Evolutionary conservation across 2,329 filamentous ascomycete species (phyloP).

Genomic region (Talaromyces sp.): DNA sequence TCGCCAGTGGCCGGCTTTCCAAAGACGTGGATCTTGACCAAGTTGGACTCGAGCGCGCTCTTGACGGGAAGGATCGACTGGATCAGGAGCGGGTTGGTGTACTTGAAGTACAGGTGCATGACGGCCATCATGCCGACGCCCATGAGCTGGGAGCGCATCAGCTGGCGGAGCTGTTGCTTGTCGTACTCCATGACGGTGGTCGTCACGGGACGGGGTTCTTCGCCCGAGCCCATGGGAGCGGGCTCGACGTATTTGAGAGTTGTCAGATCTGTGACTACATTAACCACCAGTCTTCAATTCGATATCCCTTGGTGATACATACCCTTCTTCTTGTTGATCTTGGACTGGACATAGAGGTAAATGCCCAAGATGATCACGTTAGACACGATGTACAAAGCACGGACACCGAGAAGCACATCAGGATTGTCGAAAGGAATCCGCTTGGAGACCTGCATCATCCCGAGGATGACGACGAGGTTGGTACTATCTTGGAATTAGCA

Average conservation of each 20-base stretch:
- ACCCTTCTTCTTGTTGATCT: constrained; percentile 98
- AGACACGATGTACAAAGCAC: constrained; percentile 62
- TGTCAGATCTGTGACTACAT: constrained; percentile 67
- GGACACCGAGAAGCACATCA: constrained; percentile 62
- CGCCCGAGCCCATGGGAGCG: constrained; percentile 83
- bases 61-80: constrained; percentile 98
- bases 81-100: constrained; percentile 98
- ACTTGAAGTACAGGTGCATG: constrained; percentile 99
- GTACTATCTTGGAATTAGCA: constrained; percentile 54
- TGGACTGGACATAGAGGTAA: constrained; percentile 77
- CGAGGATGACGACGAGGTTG: constrained; percentile 90
- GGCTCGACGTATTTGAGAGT: constrained; percentile 99
- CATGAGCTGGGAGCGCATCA: constrained; percentile 90
- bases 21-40: constrained; percentile 92
- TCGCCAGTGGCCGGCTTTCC: constrained; percentile 84
- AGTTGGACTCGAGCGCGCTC: constrained; percentile 88
- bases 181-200: constrained; percentile 98
- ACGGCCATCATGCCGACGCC: constrained; percentile 96
- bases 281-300: neutral
- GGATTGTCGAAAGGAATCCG: constrained; percentile 90
- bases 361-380: constrained; percentile 80
- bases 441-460: constrained; percentile 98
- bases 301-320: constrained; percentile 37
- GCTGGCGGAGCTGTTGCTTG: constrained; percentile 72
- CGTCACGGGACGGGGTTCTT: constrained; percentile 93